Evolutionary conservation across 768 basidiomycete species (phyloP).

Genomic region (Lactarius evosmus): DNA sequence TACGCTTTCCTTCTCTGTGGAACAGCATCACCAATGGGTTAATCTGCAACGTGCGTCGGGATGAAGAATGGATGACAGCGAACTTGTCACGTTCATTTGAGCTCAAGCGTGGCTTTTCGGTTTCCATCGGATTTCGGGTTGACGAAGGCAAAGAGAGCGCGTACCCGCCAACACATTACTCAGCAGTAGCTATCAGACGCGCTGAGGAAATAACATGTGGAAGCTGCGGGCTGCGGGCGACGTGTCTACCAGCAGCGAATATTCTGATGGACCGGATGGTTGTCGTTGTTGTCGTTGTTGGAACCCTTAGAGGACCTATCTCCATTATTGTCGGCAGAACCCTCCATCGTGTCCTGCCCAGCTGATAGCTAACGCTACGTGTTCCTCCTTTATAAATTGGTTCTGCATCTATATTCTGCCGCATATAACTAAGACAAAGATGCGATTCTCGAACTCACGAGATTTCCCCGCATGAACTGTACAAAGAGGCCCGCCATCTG

Average conservation of each 20-base stretch:
- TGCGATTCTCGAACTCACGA: background rate
- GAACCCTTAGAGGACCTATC: background rate
- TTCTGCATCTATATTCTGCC: background rate
- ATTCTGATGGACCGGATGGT: background rate
- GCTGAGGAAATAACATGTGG: background rate
- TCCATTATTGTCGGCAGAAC: background rate
- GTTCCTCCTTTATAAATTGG: background rate
- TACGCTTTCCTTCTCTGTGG: background rate
- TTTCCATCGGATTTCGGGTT: background rate
- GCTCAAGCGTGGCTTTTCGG: background rate
- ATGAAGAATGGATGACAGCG: background rate
- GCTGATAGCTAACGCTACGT: background rate
- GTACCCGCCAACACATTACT: background rate
- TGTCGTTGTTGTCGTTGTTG: background rate
- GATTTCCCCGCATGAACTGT: background rate
- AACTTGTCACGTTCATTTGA: too few relatives aligned
- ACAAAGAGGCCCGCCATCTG: too few relatives aligned
- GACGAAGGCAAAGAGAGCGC: background rate
- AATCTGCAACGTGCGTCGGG: background rate
- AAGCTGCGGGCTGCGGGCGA: background rate
- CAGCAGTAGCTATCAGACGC: background rate
- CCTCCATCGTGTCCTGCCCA: background rate
- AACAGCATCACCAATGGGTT: background rate
- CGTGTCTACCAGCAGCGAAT: background rate
- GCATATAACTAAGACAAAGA: background rate